These are phyloP conservation scores for Trichoderma gracile DNA, from an alignment of 2,329 filamentous ascomycete genomes.

Conservation along the genomic window DNA sequence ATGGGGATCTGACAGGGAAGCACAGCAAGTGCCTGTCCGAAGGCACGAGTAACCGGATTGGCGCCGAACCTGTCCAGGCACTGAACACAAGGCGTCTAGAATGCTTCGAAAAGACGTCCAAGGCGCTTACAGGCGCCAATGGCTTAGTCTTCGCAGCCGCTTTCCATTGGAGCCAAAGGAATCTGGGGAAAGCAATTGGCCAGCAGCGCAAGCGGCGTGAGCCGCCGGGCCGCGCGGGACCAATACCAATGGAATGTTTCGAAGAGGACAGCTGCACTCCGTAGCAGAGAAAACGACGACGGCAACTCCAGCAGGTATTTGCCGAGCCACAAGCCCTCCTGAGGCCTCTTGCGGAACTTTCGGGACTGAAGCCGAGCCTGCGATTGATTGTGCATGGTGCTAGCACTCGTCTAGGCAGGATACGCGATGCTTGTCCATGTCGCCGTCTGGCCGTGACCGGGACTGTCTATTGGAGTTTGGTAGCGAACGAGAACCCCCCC, in stretches of 20 bases:
- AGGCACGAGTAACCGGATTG: not conserved
- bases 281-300: not conserved
- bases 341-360: conserved; percentile 8
- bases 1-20: not conserved
- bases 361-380: not conserved
- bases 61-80: not conserved
- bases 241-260: not conserved
- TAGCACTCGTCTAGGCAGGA: not conserved
- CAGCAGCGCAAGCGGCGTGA: conserved; percentile 1
- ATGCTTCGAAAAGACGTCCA: not conserved
- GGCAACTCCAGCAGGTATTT: not conserved
- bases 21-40: not conserved
- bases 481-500: not conserved
- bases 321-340: not conserved
- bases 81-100: conserved; percentile 3
- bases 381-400: conserved; percentile 9
- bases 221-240: conserved; percentile 13
- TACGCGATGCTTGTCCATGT: not conserved
- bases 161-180: not conserved
- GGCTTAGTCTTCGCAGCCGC: not conserved
- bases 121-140: conserved; percentile 8
- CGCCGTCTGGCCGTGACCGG: not conserved
- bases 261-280: no score
- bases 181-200: conserved; percentile 16
- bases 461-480: not conserved